Evolutionary conservation across 495 filamentous ascomycete species (phyloP).

Genomic region (Penicillium lividum): DNA sequence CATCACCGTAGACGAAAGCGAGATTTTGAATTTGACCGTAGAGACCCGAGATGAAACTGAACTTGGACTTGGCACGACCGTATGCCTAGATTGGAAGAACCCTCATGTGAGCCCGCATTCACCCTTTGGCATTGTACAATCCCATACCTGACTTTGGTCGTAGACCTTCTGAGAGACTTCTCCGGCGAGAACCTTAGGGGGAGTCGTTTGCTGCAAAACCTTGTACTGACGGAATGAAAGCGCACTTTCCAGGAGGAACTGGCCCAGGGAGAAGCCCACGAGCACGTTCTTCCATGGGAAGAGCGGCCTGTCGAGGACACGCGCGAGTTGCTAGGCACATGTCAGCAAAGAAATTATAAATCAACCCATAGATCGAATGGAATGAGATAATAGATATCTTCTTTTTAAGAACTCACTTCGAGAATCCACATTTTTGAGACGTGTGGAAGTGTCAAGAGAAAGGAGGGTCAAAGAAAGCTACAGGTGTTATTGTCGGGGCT

Average conservation of each 20-base stretch:
- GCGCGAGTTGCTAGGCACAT: slow-evolving; percentile 70
- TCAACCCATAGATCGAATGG: neutral
- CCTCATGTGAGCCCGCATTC: slow-evolving; percentile 6
- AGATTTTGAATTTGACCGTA: slow-evolving; percentile 86
- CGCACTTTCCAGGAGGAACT: slow-evolving; percentile 84
- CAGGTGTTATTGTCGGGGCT: slow-evolving; percentile 26
- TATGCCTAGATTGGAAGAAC: slow-evolving; percentile 64
- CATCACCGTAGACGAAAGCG: slow-evolving; percentile 83
- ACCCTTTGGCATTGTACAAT: neutral
- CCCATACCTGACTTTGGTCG: slow-evolving; percentile 82
- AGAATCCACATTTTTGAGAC: slow-evolving; percentile 44
- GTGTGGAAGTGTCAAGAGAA: slow-evolving; percentile 25
- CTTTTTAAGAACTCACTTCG: slow-evolving; percentile 33
- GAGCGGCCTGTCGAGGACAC: slow-evolving; percentile 81
- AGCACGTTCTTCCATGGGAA: slow-evolving; percentile 98
- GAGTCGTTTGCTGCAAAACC: slow-evolving; percentile 73
- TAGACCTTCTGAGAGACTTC: slow-evolving; percentile 89
- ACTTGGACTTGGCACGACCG: slow-evolving; percentile 91
- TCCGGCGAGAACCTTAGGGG: slow-evolving; percentile 79
- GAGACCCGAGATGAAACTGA: slow-evolving; percentile 72
- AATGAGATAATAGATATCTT: neutral
- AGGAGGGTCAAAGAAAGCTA: slow-evolving; percentile 26
- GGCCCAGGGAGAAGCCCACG: slow-evolving; percentile 84
- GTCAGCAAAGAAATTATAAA: slow-evolving; percentile 15
- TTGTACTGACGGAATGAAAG: slow-evolving; percentile 85